Base-by-base conservation (phyloP, 1,284 basidiomycete genomes). In the Cystobasidium sp. region DNA sequence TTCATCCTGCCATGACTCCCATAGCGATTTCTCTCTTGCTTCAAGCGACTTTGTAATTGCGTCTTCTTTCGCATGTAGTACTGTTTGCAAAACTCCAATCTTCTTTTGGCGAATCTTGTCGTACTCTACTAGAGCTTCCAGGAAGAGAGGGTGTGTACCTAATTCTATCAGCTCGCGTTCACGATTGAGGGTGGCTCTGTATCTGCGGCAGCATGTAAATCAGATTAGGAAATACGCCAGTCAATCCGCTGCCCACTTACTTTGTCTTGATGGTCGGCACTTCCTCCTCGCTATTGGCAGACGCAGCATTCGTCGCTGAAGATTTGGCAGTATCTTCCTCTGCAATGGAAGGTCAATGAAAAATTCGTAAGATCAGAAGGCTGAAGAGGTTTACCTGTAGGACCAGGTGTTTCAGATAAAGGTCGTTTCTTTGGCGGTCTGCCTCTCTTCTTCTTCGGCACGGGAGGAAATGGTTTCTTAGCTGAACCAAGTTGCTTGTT, bases 341-440 rank as follows among this genome's bases (percentile, higher is more conserved):
- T 31, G 31, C 31, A 31, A 31, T 31, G 31, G 31, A 31, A 1
- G 5, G 31, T 31, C 31, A 31, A 31, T 31, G 31, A 31, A 31
- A 31, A 31, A 31, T 31, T 5, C 31, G 55, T 7, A 16, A 58
- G 3, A n/a, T 58, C 59, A 43, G 5, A 16, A 41, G 31, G 3
- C 4, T 9, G 18, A 9, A n/a, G 14, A 44, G 4, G 4, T 49
- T 51, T 16, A 52, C 64, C 47, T 41, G 64, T 53, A 20, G 49
- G 46, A 43, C 22, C 39, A 6, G 64, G 61, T n/a, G 61, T 63
- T 14, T 67, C 64, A n/a, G 49, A 67, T 4, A 31, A 16, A 10
- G 64, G 64, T 52, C 39, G 9, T 37, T 53, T 67, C 64, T 52
- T 67, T 1, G 64, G 49, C 2, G 64, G 64, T 67, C 49, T 67